Percentiles rank a stretch among this genome's conserved stretches.
phyloP scores from a whole-genome alignment of 2,329 filamentous ascomycete genomes.

The Trichoderma lentiforme region DNA sequence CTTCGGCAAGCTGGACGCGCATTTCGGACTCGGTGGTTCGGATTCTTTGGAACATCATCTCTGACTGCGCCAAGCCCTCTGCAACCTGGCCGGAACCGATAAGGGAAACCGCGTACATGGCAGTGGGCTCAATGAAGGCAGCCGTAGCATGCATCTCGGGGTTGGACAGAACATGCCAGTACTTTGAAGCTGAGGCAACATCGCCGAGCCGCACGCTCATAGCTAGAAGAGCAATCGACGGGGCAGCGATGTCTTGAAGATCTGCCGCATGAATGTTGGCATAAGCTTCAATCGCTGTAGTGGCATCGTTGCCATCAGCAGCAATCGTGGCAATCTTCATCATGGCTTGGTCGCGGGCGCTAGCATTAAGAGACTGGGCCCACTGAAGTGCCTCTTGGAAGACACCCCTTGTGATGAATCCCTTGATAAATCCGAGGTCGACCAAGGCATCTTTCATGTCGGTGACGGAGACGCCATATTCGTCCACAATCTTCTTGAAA shows the following conservation, averaged over 20 bases:
- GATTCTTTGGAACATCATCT: slow-evolving; percentile 84
- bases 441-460: slow-evolving; percentile 71
- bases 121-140: slow-evolving; percentile 77
- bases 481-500: slow-evolving; percentile 70
- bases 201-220: slow-evolving; percentile 82
- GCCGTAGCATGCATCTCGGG: slow-evolving; percentile 57
- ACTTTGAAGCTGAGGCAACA: slow-evolving; percentile 70
- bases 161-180: slow-evolving; percentile 72
- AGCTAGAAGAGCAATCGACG: slow-evolving; percentile 79
- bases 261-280: slow-evolving; percentile 50
- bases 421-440: slow-evolving; percentile 72
- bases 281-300: slow-evolving; percentile 66
- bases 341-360: slow-evolving; percentile 62
- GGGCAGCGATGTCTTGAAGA: slow-evolving; percentile 48
- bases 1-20: slow-evolving; percentile 62
- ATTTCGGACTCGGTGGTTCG: slow-evolving; percentile 54
- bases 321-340: slow-evolving; percentile 70
- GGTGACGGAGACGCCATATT: slow-evolving; percentile 55
- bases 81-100: slow-evolving; percentile 80
- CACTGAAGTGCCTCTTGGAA: slow-evolving; percentile 72
- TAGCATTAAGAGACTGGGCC: slow-evolving; percentile 61
- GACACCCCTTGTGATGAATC: slow-evolving; percentile 67
- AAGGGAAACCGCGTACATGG: slow-evolving; percentile 87
- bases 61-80: slow-evolving; percentile 75
- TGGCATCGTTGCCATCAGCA: slow-evolving; percentile 72